Evolutionary conservation across 140 eudicot genomes (phyloP), one percentile per base, ranked within the genome.

Genomic region (Cichorium intybus): DNA sequence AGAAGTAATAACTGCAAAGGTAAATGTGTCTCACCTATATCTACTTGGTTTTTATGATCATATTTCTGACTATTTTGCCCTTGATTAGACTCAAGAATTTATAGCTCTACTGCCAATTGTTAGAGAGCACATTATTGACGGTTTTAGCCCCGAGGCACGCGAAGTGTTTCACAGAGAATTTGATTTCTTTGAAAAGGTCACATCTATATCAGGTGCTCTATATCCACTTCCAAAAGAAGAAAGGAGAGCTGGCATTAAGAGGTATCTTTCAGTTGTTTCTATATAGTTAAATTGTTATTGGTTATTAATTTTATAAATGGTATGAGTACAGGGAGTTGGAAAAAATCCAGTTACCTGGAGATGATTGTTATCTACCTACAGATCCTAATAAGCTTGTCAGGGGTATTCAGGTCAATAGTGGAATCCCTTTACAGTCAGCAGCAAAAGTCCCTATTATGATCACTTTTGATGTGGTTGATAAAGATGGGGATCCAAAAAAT

Each of bases 371-470:
- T 75, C 88, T 93, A 56, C 99, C 99, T 55, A 93, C 99, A 52
- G 97, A 97, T 67, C 85, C 93, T 57, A 86, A 56, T 73, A 93
- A 93, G 79, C 83, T 88, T 78, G 99, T 93, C 28, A 86, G 79
- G 84, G 97, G 99, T 53, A 88, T 93, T 75, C 95, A 80, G 80
- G 88, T 88, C 54, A 85, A 93, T 67, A 93, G 97, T 84, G 99
- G 99, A 62, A 88, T 93, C 56, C 95, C 99, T n/a, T 80, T 93
- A 71, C 99, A 93, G 72, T 93, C 99, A 43, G 99, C 99, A 14
- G 99, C 99, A 56, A 93, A 93, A 76, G 99, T 93, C 82, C 99
- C 99, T 24, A 93, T 93, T 60, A 93, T 93, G 99, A 93, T 93
- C 79, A 93, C 99, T 45, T 93, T 93, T 75, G 81, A 93, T 71